Conservation (phyloP, 345 rosid species). For the Cardiospermum halicacabum region DNA sequence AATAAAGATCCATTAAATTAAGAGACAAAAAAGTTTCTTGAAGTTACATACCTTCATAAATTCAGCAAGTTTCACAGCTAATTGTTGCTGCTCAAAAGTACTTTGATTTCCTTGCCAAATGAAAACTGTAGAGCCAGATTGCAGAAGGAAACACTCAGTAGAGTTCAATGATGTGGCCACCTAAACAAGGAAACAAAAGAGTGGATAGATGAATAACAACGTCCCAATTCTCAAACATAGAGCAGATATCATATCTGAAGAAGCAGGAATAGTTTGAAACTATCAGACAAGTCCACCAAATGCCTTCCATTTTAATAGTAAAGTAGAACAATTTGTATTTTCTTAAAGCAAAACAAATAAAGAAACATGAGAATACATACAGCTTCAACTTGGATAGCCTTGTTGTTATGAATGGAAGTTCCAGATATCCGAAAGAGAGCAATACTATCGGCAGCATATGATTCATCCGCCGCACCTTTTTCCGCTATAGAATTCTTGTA, state of each 20-base stretch:
- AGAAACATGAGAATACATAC: conserved; percentile 37
- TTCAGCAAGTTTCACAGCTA: conserved; percentile 80
- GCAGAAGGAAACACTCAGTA: conserved; percentile 85
- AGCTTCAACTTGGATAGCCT: conserved; percentile 76
- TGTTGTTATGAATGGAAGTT: conserved; percentile 66
- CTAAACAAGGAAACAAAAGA: conserved; percentile 37
- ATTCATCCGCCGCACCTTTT: conserved; percentile 59
- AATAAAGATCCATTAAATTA: background rate
- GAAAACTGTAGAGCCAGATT: conserved; percentile 87
- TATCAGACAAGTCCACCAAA: background rate
- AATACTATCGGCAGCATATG: conserved; percentile 60
- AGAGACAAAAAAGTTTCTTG: conserved; percentile 6
- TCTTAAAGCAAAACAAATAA: background rate
- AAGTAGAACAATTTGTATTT: background rate
- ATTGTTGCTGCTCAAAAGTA: conserved; percentile 83
- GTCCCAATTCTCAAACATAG: background rate
- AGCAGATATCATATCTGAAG: conserved; percentile 1
- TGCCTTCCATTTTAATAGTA: background rate
- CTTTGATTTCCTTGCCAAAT: conserved; percentile 97
- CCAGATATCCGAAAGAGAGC: conserved; percentile 88
- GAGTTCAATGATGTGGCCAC: conserved; percentile 85
- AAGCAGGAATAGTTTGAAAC: background rate
- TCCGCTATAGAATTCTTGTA: conserved; percentile 67
- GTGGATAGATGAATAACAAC: conserved; percentile 5
- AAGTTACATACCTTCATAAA: conserved; percentile 66